phyloP scores from a whole-genome alignment of 202 grass and related monocot genomes.

The Carex arenaria region DNA sequence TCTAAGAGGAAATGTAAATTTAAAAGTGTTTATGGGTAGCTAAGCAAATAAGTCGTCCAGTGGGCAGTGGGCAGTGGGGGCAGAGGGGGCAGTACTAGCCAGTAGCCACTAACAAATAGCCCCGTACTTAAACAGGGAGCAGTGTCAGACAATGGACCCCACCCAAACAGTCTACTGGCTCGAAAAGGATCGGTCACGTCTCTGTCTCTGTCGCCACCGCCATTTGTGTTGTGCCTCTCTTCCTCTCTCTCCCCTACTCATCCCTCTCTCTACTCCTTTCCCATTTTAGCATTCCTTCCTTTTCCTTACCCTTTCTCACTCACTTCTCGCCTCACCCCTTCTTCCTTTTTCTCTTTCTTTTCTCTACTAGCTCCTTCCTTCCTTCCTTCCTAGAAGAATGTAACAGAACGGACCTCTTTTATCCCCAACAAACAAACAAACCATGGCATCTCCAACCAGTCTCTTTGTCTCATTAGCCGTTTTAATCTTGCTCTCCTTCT shows the following conservation, averaged over 20 bases:
- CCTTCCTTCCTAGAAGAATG: background rate
- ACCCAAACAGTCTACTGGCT: background rate
- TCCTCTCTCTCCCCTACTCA: slow-evolving; percentile 2
- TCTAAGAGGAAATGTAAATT: no score
- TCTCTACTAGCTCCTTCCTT: background rate
- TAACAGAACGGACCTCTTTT: background rate
- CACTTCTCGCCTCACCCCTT: background rate
- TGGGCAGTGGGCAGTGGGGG: no score
- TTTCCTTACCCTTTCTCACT: background rate
- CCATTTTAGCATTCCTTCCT: background rate
- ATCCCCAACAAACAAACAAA: background rate
- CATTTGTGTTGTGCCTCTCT: slow-evolving; percentile 34
- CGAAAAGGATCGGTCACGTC: slow-evolving; percentile 85
- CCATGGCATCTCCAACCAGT: background rate
- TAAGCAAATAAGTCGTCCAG: no score
- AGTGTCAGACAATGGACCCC: background rate
- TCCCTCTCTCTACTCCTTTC: background rate
- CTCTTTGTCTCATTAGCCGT: background rate
- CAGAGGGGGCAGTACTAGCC: no score
- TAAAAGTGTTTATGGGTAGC: no score
- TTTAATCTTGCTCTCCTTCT: background rate
- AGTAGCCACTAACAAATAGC: background rate
- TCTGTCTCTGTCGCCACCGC: slow-evolving; percentile 82
- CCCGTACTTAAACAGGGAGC: background rate
- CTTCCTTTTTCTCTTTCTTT: background rate